These are phyloP conservation scores for Saccharomycopsis babjevae DNA, from an alignment of 805 yeast genomes.

Conservation along the genomic window DNA sequence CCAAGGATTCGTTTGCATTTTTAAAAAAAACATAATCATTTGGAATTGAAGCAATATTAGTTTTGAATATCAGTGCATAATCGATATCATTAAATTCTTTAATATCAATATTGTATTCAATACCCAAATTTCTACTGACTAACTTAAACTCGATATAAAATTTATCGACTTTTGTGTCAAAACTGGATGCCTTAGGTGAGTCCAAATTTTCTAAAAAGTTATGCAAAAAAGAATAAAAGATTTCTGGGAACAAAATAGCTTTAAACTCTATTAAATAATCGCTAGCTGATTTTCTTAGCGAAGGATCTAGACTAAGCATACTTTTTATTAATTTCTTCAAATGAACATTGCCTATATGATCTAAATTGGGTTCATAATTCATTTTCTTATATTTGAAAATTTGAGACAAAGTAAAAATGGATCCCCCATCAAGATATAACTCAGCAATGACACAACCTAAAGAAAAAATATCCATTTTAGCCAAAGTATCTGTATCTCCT, in stretches of 20 bases:
- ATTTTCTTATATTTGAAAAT: constrained; percentile 69
- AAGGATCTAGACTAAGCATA: constrained; percentile 60
- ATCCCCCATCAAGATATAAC: constrained; percentile 73
- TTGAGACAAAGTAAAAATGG: constrained; percentile 79
- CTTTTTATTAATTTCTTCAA: constrained; percentile 46
- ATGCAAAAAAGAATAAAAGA: constrained; percentile 59
- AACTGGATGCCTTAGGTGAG: constrained; percentile 14
- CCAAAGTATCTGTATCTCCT: constrained; percentile 28
- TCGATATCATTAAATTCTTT: constrained; percentile 1
- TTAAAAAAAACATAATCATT: not conserved
- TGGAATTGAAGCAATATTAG: not conserved
- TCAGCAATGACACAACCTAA: constrained; percentile 88
- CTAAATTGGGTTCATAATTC: constrained; percentile 56
- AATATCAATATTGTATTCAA: constrained; percentile 22
- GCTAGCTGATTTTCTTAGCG: constrained; percentile 43
- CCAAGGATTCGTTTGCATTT: not conserved
- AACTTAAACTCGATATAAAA: constrained; percentile 50
- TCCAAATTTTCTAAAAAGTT: constrained; percentile 46
- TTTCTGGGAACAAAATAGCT: constrained; percentile 49
- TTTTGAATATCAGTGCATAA: not conserved
- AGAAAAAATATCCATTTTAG: constrained; percentile 73
- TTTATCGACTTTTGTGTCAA: constrained; percentile 45
- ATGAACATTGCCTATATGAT: constrained; percentile 39
- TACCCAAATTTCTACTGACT: constrained; percentile 33
- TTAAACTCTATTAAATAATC: constrained; percentile 42